Evolutionary conservation across 257 asterid genomes (phyloP).

Genomic region (Oldenlandia corymbosa): DNA sequence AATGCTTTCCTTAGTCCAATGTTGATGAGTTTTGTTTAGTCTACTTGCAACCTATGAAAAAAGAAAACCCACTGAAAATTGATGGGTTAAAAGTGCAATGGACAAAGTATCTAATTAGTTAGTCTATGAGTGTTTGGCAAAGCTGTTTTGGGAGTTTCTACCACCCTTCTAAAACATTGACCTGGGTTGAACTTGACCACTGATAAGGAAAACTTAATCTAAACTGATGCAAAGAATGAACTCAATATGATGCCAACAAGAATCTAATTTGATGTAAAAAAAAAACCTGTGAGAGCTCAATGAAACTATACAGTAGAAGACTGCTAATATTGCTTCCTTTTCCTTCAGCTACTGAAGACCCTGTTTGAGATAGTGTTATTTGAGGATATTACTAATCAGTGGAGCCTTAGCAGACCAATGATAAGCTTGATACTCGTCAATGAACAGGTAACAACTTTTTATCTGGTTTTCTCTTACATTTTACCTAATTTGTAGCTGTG

Average conservation of each 20-base stretch:
- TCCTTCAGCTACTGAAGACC: conserved; percentile 66
- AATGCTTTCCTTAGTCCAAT: not conserved
- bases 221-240: not conserved
- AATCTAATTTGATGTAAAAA: too few relatives aligned
- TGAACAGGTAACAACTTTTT: conserved; percentile 57
- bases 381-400: conserved; percentile 92
- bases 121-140: not conserved
- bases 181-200: not conserved
- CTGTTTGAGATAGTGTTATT: conserved; percentile 91
- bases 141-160: not conserved
- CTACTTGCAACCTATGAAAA: not conserved
- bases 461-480: not conserved
- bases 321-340: not conserved
- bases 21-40: not conserved
- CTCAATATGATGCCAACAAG: too few relatives aligned
- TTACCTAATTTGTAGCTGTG: not conserved
- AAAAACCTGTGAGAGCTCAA: not conserved
- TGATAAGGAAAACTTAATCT: not conserved
- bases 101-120: not conserved
- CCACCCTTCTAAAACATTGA: not conserved
- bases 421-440: conserved; percentile 86
- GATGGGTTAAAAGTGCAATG: not conserved
- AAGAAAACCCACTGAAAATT: not conserved
- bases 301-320: too few relatives aligned
- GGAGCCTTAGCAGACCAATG: conserved; percentile 98